These are phyloP conservation scores for Alternaria brassicae DNA, from an alignment of 2,329 filamentous ascomycete species.

Conservation along the genomic window DNA sequence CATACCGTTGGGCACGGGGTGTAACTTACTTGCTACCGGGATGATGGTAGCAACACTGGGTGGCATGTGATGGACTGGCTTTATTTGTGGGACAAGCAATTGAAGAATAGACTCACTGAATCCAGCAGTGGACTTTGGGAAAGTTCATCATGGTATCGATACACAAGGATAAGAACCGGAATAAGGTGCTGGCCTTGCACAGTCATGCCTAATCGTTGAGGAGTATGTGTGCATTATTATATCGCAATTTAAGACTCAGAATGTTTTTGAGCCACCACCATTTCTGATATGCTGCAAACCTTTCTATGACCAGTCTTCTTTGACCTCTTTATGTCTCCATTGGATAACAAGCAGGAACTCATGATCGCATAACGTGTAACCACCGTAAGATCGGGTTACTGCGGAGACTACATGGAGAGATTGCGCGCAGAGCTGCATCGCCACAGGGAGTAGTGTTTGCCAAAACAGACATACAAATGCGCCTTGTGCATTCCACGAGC, in stretches of 20 bases:
- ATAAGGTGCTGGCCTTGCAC: not conserved
- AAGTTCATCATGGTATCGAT: not conserved
- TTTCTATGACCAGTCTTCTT: not conserved
- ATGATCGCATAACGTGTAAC: not conserved
- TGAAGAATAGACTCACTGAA: not conserved
- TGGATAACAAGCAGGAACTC: not conserved
- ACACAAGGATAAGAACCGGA: not conserved
- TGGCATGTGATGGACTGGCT: not conserved
- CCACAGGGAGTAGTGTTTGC: not conserved
- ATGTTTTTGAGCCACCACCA: not conserved
- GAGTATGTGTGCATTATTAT: not conserved
- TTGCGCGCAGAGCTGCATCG: not conserved
- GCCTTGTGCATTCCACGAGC: not conserved
- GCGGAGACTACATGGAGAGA: not conserved
- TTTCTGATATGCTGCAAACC: not conserved
- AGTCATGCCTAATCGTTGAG: not conserved
- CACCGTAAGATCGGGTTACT: not conserved
- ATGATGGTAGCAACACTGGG: not conserved
- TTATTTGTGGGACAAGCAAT: not conserved
- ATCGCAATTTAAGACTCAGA: not conserved
- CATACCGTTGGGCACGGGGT: not conserved
- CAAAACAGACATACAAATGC: not conserved
- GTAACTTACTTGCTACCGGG: not conserved
- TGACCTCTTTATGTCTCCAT: not conserved
- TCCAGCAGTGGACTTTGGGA: not conserved